Evolutionary conservation across 2,329 filamentous ascomycete species (phyloP), one percentile per base, ranked within the genome.

Genomic region (Curvularia lunata): DNA sequence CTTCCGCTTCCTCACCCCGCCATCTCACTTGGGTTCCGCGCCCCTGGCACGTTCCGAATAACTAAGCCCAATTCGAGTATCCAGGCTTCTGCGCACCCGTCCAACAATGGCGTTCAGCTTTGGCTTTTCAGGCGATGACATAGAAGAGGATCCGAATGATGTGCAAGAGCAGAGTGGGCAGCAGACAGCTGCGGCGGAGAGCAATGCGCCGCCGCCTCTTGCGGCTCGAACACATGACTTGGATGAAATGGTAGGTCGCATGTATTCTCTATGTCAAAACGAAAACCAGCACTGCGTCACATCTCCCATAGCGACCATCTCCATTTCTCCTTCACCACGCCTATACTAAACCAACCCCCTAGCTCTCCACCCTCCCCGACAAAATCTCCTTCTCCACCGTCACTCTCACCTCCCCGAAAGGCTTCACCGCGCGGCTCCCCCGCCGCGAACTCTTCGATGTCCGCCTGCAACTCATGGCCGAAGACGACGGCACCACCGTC

Each of bases 391-490:
- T 89, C 76, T 82, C 84, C 66, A 82, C 82, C 12, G 77, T 92
- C 18, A 77, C 80, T 7, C 83, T 92, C 49, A 80, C 82, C 19
- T 83, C 89, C 5, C 87, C 88, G 42, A 81, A 85, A 60, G 83
- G 83, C 9, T 77, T 79, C 46, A 77, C 69, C 3, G 72, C 89
- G 9, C 77, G 75, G 37, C 80, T 95, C 7, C 90, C 90, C 0
- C 86, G 91, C 38, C 85, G 91, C 57, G 91, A 93, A 73, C 81
- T 95, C 45, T 94, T 91, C 86, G 91, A 95, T 72, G 88, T 94
- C 38, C 84, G 89, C 32, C 83, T 92, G 37, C 91, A 95, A 79
- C 80, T 95, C 57, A 92, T 94, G 88, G 89, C 90, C 37, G 86
- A 88, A 70, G 81, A 82, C 52, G 85, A 78, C 47, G 72, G 73